These are phyloP conservation scores for Magnaporthiopsis incrustans DNA, from an alignment of 2,329 filamentous ascomycete species.

Conservation along the genomic window DNA sequence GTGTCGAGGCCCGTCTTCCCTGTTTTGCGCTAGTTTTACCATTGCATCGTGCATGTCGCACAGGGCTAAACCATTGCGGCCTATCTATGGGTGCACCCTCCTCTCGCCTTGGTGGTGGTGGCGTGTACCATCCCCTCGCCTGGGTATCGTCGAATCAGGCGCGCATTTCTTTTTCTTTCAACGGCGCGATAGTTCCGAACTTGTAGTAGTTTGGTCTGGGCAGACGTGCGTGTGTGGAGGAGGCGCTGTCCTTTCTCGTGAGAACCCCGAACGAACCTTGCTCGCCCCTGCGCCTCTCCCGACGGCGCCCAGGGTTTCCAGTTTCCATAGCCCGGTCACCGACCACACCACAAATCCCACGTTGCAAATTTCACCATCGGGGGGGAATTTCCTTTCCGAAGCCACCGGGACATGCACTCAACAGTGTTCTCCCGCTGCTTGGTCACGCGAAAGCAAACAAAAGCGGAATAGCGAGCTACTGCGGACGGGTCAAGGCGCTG, in stretches of 20 bases:
- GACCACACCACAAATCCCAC: background rate
- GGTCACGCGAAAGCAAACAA: background rate
- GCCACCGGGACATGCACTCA: background rate
- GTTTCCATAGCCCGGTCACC: background rate
- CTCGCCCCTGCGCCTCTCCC: background rate
- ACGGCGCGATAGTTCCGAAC: background rate
- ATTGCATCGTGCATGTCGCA: too few species aligned
- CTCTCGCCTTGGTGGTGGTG: too few species aligned
- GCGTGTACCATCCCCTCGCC: background rate
- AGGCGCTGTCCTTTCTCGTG: background rate
- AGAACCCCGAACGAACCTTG: background rate
- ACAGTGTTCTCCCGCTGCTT: background rate
- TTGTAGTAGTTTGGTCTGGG: too few species aligned
- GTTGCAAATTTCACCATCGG: background rate
- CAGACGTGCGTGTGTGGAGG: background rate
- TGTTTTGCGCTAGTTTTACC: too few species aligned
- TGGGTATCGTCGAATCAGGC: background rate
- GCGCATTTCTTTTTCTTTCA: background rate
- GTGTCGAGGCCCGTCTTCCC: too few species aligned
- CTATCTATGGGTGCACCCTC: too few species aligned
- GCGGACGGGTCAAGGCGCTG: too few species aligned
- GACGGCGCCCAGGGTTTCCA: background rate
- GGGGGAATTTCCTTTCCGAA: background rate
- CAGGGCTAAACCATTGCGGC: too few species aligned
- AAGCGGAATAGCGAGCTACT: background rate